Base-by-base conservation (phyloP, 2,329 filamentous ascomycete species). In the Alternaria metachromatica region DNA sequence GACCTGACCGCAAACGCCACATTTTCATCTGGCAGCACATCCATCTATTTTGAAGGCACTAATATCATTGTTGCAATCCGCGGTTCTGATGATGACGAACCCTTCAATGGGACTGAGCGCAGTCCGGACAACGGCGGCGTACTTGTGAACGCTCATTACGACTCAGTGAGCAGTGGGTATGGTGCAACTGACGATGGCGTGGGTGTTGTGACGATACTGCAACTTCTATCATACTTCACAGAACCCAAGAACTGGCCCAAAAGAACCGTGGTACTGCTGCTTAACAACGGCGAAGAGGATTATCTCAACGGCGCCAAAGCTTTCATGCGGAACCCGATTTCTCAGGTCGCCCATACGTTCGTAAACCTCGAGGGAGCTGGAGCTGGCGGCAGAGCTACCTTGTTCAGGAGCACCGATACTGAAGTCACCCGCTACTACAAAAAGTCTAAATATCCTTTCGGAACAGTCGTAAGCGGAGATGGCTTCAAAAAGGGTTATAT, bases 251-350 rank as follows among this genome's bases (percentile, higher is more conserved):
- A 92, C 67, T 89, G 89, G 74, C 94, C 94, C 2, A 90, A 89
- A 73, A 88, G 90, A 70, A 95, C 94, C 2, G 86, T 99, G 46
- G 88, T 98, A 13, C 86, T 93, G 10, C 85, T 98, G 26, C 87
- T 98, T 76, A 99, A 99, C 84, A 97, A 98, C 75, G 95, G 92
- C 37, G 96, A 99, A 76, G 96, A 99, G 78, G 95, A 98, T 74
- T 96, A 90, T 37, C 84, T 98, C 11, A 92, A 96, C 68, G 96
- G 96, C 1, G 94, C 95, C 7, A 88, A 89, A 64, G 94, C 92
- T 6, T 97, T 96, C 75, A 90, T 92, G 26, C 89, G 93, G 69
- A 93, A 94, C 77, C 92, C 94, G 0, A 85, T 97, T 66, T 89
- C 93, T 11, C 88, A 88, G 56, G 92, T 96, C 60, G 87, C 93